Percentiles rank a stretch among this genome's conserved stretches.
Conservation (phyloP, 2,329 filamentous ascomycete genomes). For the Ramularia collo-cygni region DNA sequence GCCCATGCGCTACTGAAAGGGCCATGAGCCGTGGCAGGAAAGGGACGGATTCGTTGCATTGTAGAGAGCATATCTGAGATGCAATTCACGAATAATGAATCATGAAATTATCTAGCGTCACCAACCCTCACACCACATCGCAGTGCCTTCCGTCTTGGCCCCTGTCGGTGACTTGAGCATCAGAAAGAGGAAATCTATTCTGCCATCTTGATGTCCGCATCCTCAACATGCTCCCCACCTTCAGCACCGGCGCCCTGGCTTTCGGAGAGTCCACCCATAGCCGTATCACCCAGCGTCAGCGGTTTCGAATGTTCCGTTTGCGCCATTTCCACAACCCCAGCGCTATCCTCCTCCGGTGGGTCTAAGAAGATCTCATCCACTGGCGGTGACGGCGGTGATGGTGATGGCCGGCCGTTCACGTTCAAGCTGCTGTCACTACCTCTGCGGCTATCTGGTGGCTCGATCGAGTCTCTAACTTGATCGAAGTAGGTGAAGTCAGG, state of each 20-base stretch:
- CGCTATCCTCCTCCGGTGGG: conserved; percentile 1
- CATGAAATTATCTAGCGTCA: too few relatives aligned
- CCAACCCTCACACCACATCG: too few relatives aligned
- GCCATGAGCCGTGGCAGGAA: too few relatives aligned
- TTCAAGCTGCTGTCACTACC: not conserved
- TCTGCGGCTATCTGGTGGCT: conserved; percentile 4
- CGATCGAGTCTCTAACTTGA: conserved; percentile 3
- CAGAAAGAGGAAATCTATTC: too few relatives aligned
- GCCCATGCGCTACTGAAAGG: too few relatives aligned
- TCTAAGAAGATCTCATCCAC: conserved; percentile 13
- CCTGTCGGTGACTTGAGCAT: too few relatives aligned
- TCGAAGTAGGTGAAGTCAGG: not conserved
- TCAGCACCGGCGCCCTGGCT: conserved; percentile 12
- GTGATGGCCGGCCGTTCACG: not conserved
- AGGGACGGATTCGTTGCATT: too few relatives aligned
- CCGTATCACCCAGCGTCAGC: conserved; percentile 6
- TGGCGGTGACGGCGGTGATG: conserved; percentile 1
- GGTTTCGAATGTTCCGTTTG: conserved; percentile 15
- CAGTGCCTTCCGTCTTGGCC: too few relatives aligned
- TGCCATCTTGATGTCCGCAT: conserved; percentile 5
- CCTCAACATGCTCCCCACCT: conserved; percentile 7
- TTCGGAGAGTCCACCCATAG: conserved; percentile 10
- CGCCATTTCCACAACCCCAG: conserved; percentile 21
- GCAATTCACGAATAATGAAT: too few relatives aligned
- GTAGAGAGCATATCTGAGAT: too few relatives aligned